A percentile compares a stretch with the other conserved stretches of the same genome.
phyloP scores from a whole-genome alignment of 495 filamentous ascomycete species.

The Aspergillus avenaceus region DNA sequence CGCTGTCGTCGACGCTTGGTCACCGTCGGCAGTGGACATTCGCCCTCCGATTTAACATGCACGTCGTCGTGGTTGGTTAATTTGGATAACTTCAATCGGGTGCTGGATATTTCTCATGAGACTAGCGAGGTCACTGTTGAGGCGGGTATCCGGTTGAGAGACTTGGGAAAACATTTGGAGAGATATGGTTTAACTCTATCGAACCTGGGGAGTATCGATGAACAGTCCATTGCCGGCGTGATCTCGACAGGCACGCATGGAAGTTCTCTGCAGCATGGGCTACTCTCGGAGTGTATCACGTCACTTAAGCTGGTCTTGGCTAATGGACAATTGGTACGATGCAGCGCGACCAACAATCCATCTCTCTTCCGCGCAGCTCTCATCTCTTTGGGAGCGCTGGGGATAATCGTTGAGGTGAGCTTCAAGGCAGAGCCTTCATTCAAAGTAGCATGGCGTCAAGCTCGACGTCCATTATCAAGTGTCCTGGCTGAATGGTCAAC shows the following conservation, averaged over 20 bases:
- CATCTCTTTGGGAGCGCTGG: slow-evolving; percentile 82
- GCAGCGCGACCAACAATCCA: slow-evolving; percentile 64
- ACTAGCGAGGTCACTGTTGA: slow-evolving; percentile 69
- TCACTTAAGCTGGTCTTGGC: slow-evolving; percentile 76
- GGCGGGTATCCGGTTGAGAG: slow-evolving; percentile 75
- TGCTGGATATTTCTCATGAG: slow-evolving; percentile 62
- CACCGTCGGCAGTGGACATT: slow-evolving; percentile 82
- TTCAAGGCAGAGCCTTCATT: slow-evolving; percentile 73
- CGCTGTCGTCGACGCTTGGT: slow-evolving; percentile 74
- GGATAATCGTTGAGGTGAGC: slow-evolving; percentile 84
- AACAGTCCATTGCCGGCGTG: slow-evolving; percentile 89
- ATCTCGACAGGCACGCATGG: slow-evolving; percentile 93
- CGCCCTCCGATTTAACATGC: slow-evolving; percentile 87
- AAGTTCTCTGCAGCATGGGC: slow-evolving; percentile 75
- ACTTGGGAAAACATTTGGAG: slow-evolving; percentile 65
- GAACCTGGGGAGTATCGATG: slow-evolving; percentile 89
- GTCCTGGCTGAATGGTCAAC: slow-evolving; percentile 70
- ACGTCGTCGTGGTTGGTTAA: slow-evolving; percentile 94
- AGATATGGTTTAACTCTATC: slow-evolving; percentile 74
- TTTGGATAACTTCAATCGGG: slow-evolving; percentile 73
- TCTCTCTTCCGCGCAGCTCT: slow-evolving; percentile 86
- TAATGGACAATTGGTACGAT: slow-evolving; percentile 70
- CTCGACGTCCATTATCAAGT: slow-evolving; percentile 59
- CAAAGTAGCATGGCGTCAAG: slow-evolving; percentile 81
- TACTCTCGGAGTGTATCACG: slow-evolving; percentile 71